Evolutionary conservation across 1,284 basidiomycete genomes (phyloP), one percentile per base, ranked within the genome.

Genomic region (Grifola frondosa): DNA sequence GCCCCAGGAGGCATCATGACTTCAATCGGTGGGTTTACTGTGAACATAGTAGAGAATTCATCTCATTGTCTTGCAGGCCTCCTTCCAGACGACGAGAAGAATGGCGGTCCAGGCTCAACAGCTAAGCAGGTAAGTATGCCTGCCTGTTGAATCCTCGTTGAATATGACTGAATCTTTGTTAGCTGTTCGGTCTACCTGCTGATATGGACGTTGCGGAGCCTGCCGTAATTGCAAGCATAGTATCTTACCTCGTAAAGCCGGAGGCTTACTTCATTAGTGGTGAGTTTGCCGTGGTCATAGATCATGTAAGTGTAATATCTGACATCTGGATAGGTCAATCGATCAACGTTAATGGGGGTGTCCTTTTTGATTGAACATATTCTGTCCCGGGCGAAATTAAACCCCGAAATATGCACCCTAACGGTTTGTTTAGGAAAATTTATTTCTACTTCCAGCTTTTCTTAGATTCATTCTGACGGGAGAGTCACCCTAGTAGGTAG

Each of bases 1-100:
- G 54, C 58, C 0, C 60, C 60, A 3, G 58, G 60, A 1, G 32
- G 54, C n/a, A 56, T 58, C 21, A 25, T 41, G 6, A 62, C 59
- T 1, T 38, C 50, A 1, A 42, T 62, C 40, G 44, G 60, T 60
- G n/a, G 21, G 55, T 47, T 22, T 9, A n/a, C n/a, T n/a, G n/a
- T n/a, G n/a, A n/a, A n/a, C n/a, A n/a, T n/a, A n/a, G n/a, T n/a
- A n/a, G n/a, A n/a, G n/a, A n/a, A n/a, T n/a, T n/a, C n/a, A 36
- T 24, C 13, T 16, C 16, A 13, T n/a, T 23, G 11, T 17, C 21
- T 7, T 11, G 16, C 24, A 56, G 56, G 46, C 8, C 20, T 38
- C 6, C 50, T 46, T 15, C 49, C 54, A 2, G 54, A 60, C 5
- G 56, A 60, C 30, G 53, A 42, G 6, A 40, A 44, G 29, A 53